Evolutionary conservation across 176 grass and related monocot species (phyloP).

Genomic region (Pontederia paniculata): DNA sequence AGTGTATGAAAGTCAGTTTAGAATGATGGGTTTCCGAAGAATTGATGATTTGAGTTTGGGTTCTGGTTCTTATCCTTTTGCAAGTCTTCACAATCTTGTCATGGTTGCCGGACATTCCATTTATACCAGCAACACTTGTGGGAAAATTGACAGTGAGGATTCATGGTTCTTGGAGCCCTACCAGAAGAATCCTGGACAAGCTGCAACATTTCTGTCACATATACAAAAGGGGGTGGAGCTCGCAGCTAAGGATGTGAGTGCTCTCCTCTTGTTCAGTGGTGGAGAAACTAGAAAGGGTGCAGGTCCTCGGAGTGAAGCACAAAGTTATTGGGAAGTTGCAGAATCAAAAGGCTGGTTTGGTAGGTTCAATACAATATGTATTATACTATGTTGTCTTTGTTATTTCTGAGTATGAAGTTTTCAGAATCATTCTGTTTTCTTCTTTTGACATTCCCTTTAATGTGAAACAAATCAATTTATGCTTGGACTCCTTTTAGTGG

Average conservation of each 20-base stretch:
- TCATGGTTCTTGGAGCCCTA: conserved; percentile 88
- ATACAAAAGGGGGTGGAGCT: conserved; percentile 64
- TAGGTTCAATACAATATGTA: conserved; percentile 4
- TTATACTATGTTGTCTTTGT: too few relatives aligned
- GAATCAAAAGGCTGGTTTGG: conserved; percentile 85
- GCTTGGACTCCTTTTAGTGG: too few relatives aligned
- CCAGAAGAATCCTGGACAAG: conserved; percentile 80
- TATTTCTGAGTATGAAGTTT: too few relatives aligned
- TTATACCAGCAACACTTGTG: conserved; percentile 58
- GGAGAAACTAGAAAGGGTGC: conserved; percentile 79
- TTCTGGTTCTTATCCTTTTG: conserved; percentile 36
- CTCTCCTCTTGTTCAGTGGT: conserved; percentile 79
- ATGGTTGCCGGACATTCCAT: conserved; percentile 92
- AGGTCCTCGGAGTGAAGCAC: conserved; percentile 75
- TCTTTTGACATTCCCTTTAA: too few relatives aligned
- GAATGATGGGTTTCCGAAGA: conserved; percentile 31
- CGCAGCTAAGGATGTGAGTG: conserved; percentile 34
- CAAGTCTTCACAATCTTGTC: conserved; percentile 48
- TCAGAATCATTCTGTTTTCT: too few relatives aligned
- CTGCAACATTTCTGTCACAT: conserved; percentile 66
- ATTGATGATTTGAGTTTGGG: conserved; percentile 7
- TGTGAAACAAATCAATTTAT: too few relatives aligned
- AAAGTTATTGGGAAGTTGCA: conserved; percentile 85
- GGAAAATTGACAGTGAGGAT: conserved; percentile 49
- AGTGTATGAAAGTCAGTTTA: conserved; percentile 57